These are phyloP conservation scores for Magnolia officinalis DNA, from an alignment of 164 flowering plant genomes.

Conservation along the genomic window DNA sequence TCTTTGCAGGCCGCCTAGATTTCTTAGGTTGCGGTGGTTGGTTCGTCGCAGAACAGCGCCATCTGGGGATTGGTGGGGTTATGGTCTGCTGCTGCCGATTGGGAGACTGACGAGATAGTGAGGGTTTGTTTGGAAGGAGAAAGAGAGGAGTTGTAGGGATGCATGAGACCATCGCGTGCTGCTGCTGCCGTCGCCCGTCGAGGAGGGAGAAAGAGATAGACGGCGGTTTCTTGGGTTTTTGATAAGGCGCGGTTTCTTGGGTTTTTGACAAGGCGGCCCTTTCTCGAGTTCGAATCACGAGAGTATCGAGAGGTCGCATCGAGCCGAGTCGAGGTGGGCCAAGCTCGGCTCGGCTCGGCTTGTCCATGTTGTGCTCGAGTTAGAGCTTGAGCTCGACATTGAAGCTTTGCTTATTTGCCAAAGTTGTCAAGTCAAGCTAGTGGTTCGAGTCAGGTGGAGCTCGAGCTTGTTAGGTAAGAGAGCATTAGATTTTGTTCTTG, in stretches of 20 bases:
- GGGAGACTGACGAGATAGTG: background rate
- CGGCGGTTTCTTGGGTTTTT: background rate
- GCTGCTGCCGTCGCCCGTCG: background rate
- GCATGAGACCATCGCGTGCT: slow-evolving; percentile 2
- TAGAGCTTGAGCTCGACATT: no score
- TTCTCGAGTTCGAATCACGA: background rate
- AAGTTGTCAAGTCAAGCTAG: no score
- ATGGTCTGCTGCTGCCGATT: background rate
- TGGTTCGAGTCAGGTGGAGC: no score
- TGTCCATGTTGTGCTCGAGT: no score
- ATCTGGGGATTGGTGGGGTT: slow-evolving; percentile 20
- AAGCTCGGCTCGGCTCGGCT: no score
- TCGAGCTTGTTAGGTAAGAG: no score
- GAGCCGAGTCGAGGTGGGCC: no score
- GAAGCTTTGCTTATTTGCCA: no score
- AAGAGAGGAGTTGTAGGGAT: background rate
- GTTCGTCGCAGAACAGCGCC: slow-evolving; percentile 45
- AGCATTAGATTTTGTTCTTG: no score
- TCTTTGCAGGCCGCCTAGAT: slow-evolving; percentile 15
- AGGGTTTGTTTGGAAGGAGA: background rate
- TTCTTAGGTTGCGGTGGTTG: slow-evolving; percentile 25
- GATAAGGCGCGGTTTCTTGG: background rate
- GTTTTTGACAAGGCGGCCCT: background rate
- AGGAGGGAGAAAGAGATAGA: background rate
- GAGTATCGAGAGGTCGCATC: background rate